Base-by-base conservation (phyloP, 345 rosid genomes). In the Cardamine chenopodiifolia region DNA sequence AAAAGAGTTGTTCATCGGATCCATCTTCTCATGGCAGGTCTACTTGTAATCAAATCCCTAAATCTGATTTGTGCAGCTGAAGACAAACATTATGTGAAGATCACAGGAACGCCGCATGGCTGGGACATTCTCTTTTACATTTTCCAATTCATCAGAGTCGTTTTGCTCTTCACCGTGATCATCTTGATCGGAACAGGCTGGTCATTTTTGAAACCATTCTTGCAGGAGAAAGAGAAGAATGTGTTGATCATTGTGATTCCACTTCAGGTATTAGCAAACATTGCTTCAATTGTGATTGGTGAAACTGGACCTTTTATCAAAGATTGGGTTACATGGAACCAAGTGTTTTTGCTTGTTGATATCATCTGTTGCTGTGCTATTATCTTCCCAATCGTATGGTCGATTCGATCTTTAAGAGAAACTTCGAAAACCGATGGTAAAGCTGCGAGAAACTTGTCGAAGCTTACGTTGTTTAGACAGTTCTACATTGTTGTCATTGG, bases 141-240 rank as follows among this genome's bases (percentile, higher is more conserved):
- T 39, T 95, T 92, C 81, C 98, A 90, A 58, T 92, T 88, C 66
- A 85, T 95, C 25, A 87, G 98, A 1, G 97, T 88, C 2, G 96
- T 95, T 23, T 76, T 95, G 59, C 86, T 95, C 39, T 95, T 92
- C 66, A 95, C 97, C 1, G 98, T 95, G 34, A 95, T 95, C 62
- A 87, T 95, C 57, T 85, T 92, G 89, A 85, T 95, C 59, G 99
- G 98, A 3, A 95, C 99, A 3, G 99, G 99, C 4, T 95, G 98
- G 99, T 95, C 99, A 11, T 92, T 95, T 74, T 74, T 92, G 77
- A 95, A 95, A 75, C 98, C 99, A 0, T 95, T 90, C 61, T 71
- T 95, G 78, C 99, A 96, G 76, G 99, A 96, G 85, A 89, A 85
- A 80, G 98, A 96, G 81, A 96, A 90, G 97, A 96, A 89, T 62